Evolutionary conservation across 106 monocot species (phyloP), one percentile per base, ranked within the genome.

Genomic region (Dendrobium huoshanense): DNA sequence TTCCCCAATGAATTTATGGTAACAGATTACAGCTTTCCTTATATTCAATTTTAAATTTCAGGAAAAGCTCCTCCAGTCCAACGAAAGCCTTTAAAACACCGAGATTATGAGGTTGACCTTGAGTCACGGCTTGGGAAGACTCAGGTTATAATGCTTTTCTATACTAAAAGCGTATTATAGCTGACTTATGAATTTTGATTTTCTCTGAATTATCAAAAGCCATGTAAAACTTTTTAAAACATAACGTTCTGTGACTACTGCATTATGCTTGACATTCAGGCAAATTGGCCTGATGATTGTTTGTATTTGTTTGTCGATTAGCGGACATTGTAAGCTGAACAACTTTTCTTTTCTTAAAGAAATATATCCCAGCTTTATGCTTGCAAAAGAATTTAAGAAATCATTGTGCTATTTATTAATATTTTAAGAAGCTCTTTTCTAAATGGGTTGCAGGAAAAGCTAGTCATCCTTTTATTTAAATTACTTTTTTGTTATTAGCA

Each of bases 41-140:
- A 58, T 73, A 5, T 22, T 75, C 55, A 33, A 19, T 29, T 48
- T 55, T 75, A 54, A 47, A 67, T 73, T 20, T 48, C 81, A 96
- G 92, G 68, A 9, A 96, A 92, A 85, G 92, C 42, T 49, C 92
- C 94, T 78, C 94, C 88, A 8, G 84, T 93, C 42, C 98, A 95
- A 83, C 79, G 98, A 40, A 91, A 95, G 72, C 98, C 98, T 37
- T 84, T 98, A 86, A 98, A 98, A 83, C 98, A 94, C 65, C 80
- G 98, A 41, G 98, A 98, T 83, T 95, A 85, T 88, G 98, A 98
- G 87, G 94, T 98, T 41, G 98, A 98, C 77, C 92, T 98, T 61
- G 88, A 91, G 81, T 95, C 95, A n/a, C 90, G 98, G 18, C 77
- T 98, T 42, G 98, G 98, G 49, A 98, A 98, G 61, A 98, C 98